Evolutionary conservation across 371 early-diverging fungal species (phyloP).

Genomic region (Apophysomyces sp.): DNA sequence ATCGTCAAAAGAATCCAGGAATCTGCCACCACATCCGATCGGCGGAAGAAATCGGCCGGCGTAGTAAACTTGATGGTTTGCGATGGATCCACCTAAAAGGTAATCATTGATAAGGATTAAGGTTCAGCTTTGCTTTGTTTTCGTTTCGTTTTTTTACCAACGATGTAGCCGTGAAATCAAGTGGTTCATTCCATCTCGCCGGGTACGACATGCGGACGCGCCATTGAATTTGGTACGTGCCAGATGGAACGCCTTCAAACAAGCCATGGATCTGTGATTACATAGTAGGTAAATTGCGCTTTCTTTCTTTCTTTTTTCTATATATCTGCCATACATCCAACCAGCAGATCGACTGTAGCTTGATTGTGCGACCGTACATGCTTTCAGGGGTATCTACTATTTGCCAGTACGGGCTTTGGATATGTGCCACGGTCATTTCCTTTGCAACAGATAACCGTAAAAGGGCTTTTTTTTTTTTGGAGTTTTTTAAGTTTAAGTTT

Average conservation of each 20-base stretch:
- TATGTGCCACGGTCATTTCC: slow-evolving; percentile 31
- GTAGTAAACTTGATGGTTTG: slow-evolving; percentile 5
- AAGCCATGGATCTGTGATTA: slow-evolving; percentile 8
- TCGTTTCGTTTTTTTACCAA: not conserved
- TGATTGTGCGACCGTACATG: slow-evolving; percentile 27
- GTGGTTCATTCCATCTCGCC: slow-evolving; percentile 18
- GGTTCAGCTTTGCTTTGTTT: not conserved
- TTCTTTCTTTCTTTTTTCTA: not conserved
- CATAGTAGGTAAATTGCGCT: not conserved
- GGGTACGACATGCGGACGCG: slow-evolving; percentile 11
- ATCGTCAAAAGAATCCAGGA: slow-evolving; percentile 13
- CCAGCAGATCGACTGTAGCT: slow-evolving; percentile 35
- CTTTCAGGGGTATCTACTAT: slow-evolving; percentile 23
- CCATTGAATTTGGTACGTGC: slow-evolving; percentile 19
- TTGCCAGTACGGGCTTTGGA: slow-evolving; percentile 35
- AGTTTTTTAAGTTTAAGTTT: not conserved
- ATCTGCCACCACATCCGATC: slow-evolving; percentile 8
- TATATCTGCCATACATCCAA: slow-evolving; percentile 23
- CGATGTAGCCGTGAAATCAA: slow-evolving; percentile 8
- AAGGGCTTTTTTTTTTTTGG: slow-evolving; percentile 1
- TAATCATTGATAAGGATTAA: not conserved
- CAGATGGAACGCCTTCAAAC: slow-evolving; percentile 16
- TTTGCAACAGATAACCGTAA: slow-evolving; percentile 19
- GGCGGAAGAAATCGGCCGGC: slow-evolving; percentile 5
- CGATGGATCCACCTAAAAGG: not conserved